phyloP scores from a whole-genome alignment of 139 green algal species.

The Micractinium sp. region DNA sequence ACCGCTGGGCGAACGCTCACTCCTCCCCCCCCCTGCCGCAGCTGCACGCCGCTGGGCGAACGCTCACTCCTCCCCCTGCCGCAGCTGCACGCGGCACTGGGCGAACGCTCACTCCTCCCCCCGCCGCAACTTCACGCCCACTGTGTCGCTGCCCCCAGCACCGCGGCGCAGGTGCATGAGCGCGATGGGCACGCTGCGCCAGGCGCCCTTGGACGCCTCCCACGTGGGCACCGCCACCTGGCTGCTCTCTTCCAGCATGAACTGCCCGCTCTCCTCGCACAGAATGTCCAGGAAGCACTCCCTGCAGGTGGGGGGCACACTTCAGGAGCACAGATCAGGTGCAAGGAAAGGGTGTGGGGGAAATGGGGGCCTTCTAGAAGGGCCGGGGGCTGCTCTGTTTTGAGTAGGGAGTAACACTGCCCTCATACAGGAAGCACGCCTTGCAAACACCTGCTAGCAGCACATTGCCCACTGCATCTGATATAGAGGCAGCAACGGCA shows the following conservation, averaged over 20 bases:
- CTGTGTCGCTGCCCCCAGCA: not conserved
- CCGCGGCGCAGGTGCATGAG: constrained; percentile 8
- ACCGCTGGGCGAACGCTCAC: too few species aligned
- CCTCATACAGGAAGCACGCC: too few species aligned
- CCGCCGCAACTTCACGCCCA: constrained; percentile 21
- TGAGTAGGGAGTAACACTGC: too few species aligned
- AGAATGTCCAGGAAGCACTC: constrained; percentile 51
- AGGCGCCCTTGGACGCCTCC: constrained; percentile 2
- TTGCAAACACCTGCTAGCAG: too few species aligned
- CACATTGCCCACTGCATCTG: too few species aligned
- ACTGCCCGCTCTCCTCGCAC: constrained; percentile 34
- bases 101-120: not conserved
- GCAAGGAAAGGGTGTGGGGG: not conserved
- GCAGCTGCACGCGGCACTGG: too few species aligned
- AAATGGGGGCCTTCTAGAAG: too few species aligned
- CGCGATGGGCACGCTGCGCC: constrained; percentile 22
- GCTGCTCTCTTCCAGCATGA: constrained; percentile 23
- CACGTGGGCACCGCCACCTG: constrained; percentile 14
- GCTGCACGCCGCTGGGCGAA: too few species aligned
- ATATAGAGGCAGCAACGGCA: too few species aligned
- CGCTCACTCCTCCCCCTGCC: too few species aligned
- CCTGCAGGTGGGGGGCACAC: not conserved
- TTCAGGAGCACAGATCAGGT: not conserved
- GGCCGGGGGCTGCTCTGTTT: too few species aligned
- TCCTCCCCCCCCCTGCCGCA: too few species aligned